A percentile compares a stretch with the other conserved stretches of the same genome.
Evolutionary conservation across 1,139 yeast genomes (phyloP).

Genomic region (Yamadazyma trypodendri): DNA sequence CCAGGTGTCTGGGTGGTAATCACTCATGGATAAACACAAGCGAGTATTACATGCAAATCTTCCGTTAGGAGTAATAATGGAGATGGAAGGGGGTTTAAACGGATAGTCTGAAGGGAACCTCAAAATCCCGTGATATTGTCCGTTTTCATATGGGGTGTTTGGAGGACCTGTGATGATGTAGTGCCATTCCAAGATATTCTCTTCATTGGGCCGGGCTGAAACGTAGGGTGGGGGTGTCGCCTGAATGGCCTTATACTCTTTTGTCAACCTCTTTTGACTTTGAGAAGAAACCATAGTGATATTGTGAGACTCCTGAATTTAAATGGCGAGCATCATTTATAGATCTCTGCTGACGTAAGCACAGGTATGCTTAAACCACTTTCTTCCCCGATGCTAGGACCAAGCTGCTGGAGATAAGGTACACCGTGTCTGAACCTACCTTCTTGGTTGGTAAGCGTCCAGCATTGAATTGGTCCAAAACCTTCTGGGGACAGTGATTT

Average conservation of each 20-base stretch:
- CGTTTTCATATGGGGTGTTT: slow-evolving; percentile 77
- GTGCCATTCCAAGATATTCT: slow-evolving; percentile 75
- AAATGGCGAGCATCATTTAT: too few relatives aligned
- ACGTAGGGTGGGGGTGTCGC: slow-evolving; percentile 81
- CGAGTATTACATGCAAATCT: slow-evolving; percentile 77
- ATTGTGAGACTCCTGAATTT: too few relatives aligned
- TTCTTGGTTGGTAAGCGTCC: slow-evolving; percentile 18
- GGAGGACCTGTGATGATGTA: slow-evolving; percentile 85
- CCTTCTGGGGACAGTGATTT: slow-evolving; percentile 22
- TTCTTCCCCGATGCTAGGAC: slow-evolving; percentile 26
- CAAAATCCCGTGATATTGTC: slow-evolving; percentile 90
- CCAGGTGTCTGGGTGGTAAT: slow-evolving; percentile 92
- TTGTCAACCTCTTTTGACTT: slow-evolving; percentile 53
- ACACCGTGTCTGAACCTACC: slow-evolving; percentile 15
- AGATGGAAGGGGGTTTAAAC: slow-evolving; percentile 86
- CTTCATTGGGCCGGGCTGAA: slow-evolving; percentile 77
- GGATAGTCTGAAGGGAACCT: slow-evolving; percentile 88
- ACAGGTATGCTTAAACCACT: not conserved
- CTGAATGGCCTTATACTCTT: slow-evolving; percentile 74
- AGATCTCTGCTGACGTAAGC: too few relatives aligned
- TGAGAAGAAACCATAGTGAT: slow-evolving; percentile 9
- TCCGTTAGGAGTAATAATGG: slow-evolving; percentile 86
- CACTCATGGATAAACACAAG: slow-evolving; percentile 85
- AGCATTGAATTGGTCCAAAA: slow-evolving; percentile 15
- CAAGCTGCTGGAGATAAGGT: slow-evolving; percentile 21